phyloP scores from a whole-genome alignment of 2,329 filamentous ascomycete species.

The Diaporthe sp. region DNA sequence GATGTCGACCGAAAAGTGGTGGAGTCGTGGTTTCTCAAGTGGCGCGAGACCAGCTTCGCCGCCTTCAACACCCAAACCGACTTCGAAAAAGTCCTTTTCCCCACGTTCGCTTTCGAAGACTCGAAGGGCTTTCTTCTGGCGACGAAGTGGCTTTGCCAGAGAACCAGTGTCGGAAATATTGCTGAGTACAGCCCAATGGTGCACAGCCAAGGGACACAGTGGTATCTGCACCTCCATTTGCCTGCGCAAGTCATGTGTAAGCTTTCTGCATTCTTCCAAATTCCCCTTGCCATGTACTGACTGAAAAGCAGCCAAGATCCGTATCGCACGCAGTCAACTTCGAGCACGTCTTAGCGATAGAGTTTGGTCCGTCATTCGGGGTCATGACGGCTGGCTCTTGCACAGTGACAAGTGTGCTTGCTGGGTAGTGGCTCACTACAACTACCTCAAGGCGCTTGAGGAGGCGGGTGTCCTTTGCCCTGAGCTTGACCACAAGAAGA shows the following conservation, averaged over 20 bases:
- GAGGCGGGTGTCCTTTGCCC: neutral
- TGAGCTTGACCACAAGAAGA: conserved; percentile 1
- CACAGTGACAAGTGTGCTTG: neutral
- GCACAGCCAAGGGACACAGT: neutral
- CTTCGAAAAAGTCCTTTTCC: neutral
- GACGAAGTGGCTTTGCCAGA: conserved; percentile 11
- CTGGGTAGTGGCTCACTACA: conserved; percentile 21
- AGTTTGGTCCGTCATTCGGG: neutral
- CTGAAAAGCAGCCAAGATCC: neutral
- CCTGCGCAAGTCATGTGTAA: neutral
- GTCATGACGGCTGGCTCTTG: neutral
- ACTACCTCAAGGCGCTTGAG: conserved; percentile 4
- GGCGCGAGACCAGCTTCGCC: neutral
- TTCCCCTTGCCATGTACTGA: neutral
- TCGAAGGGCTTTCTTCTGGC: neutral
- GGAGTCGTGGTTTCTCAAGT: neutral
- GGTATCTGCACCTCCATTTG: conserved; percentile 3
- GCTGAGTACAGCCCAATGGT: neutral
- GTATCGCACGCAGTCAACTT: neutral
- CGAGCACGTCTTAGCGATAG: neutral
- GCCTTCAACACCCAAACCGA: neutral
- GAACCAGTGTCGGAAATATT: conserved; percentile 2
- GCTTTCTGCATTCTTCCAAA: rapidly evolving
- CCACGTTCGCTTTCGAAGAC: conserved; percentile 1
- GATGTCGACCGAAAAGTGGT: neutral